Conservation (phyloP, 2,329 filamentous ascomycete genomes). For the Hypoxylon sp. region DNA sequence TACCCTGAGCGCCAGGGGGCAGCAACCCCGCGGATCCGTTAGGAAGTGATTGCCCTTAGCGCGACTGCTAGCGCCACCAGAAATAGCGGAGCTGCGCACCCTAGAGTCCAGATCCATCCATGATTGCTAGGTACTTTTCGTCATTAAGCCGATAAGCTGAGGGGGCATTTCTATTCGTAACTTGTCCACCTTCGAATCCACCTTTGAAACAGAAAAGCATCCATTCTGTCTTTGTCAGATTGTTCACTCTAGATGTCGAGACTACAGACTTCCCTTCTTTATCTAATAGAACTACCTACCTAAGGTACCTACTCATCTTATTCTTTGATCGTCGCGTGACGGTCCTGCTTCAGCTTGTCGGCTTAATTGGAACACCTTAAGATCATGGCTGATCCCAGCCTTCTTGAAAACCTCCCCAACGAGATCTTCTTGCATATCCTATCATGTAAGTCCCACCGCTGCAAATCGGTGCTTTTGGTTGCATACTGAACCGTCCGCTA, state of each 20-base stretch:
- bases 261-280: conserved; percentile 5
- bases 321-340: conserved; percentile 5
- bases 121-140: conserved; percentile 30
- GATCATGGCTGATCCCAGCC: conserved; percentile 43
- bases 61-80: conserved; percentile 3
- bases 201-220: conserved; percentile 26
- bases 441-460: conserved; percentile 62
- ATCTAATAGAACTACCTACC: conserved; percentile 6
- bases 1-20: not conserved
- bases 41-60: conserved; percentile 16
- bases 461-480: conserved; percentile 2
- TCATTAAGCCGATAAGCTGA: conserved; percentile 35
- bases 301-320: too few relatives aligned
- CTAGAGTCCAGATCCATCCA: conserved; percentile 15
- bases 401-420: conserved; percentile 68
- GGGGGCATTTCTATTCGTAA: conserved; percentile 23
- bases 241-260: not conserved
- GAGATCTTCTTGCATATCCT: conserved; percentile 74
- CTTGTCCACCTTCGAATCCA: conserved; percentile 7
- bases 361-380: not conserved
- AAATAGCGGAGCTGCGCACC: conserved; percentile 18
- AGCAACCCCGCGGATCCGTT: conserved; percentile 21
- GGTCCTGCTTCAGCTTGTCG: conserved; percentile 13
- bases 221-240: conserved; percentile 26
- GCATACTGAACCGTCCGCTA: not conserved